phyloP scores from a whole-genome alignment of 139 green algal genomes.

The Chlamydomonas incerta region DNA sequence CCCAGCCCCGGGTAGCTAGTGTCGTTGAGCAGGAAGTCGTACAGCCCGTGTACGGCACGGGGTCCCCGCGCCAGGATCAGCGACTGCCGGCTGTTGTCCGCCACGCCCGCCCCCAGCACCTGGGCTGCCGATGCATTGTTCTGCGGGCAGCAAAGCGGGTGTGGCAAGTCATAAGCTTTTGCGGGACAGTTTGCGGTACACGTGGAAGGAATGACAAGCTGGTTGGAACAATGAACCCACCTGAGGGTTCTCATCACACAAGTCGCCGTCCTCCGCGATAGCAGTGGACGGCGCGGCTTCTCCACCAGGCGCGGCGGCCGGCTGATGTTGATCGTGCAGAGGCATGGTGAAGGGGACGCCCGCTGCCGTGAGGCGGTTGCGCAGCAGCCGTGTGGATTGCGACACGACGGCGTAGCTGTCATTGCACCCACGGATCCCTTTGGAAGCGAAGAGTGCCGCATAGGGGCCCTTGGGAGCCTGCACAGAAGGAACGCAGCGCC shows the following conservation, averaged over 20 bases:
- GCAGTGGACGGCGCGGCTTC: not conserved
- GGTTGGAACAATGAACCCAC: no score
- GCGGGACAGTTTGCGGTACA: no score
- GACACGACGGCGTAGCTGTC: conserved; percentile 64
- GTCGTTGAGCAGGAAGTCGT: conserved; percentile 71
- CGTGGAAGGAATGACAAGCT: no score
- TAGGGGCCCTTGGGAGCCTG: conserved; percentile 20
- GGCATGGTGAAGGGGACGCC: conserved; percentile 65
- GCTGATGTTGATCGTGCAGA: not conserved
- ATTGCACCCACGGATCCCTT: conserved; percentile 54
- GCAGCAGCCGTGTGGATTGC: conserved; percentile 55
- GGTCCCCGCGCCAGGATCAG: conserved; percentile 68
- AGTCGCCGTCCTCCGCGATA: not conserved
- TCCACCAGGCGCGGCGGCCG: not conserved
- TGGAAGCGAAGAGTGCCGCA: conserved; percentile 61
- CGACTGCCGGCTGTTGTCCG: conserved; percentile 58
- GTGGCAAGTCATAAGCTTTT: no score
- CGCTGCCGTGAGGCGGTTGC: conserved; percentile 39
- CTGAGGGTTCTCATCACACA: not conserved
- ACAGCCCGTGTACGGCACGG: conserved; percentile 67
- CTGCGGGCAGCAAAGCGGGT: no score
- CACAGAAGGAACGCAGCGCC: no score
- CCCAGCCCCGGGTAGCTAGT: conserved; percentile 2
- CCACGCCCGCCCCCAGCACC: not conserved
- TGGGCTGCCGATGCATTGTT: not conserved